Percentiles rank a stretch among this genome's conserved stretches.
Evolutionary conservation across 2,329 filamentous ascomycete species (phyloP).

Genomic region (Hypoxylon sp.): DNA sequence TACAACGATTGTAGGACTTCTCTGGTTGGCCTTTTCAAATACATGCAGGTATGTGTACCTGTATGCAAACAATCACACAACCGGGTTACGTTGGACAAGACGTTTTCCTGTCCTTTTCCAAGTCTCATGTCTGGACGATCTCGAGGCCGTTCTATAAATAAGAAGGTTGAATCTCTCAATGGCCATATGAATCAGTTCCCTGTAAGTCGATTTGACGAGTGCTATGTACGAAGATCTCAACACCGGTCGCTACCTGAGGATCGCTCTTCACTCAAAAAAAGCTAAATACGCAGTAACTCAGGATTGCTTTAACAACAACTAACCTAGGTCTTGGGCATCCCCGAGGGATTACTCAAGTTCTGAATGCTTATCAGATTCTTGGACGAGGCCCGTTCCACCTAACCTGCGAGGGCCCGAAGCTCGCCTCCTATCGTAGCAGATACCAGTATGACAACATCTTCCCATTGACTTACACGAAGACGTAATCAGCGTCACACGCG

Average conservation of each 20-base stretch:
- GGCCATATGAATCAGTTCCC: background rate
- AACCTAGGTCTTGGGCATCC: background rate
- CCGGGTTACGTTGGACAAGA: background rate
- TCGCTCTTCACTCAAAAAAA: background rate
- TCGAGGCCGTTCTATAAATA: background rate
- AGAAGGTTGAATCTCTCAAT: background rate
- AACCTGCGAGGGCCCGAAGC: background rate
- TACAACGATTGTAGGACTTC: background rate
- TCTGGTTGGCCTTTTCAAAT: background rate
- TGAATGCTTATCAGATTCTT: background rate
- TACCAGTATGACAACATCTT: background rate
- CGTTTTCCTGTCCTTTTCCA: background rate
- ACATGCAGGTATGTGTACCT: too few species aligned
- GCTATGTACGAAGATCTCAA: background rate
- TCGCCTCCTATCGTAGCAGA: slow-evolving; percentile 6
- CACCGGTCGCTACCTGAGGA: background rate
- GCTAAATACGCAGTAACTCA: background rate
- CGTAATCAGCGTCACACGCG: slow-evolving; percentile 23
- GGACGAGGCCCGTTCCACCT: background rate
- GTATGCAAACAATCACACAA: background rate
- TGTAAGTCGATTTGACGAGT: background rate
- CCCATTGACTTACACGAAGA: slow-evolving; percentile 23
- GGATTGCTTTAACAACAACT: background rate
- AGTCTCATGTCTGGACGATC: background rate
- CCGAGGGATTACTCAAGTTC: background rate